These are phyloP conservation scores for Phaeotremella skinneri DNA, from an alignment of 768 basidiomycete genomes.

Conservation along the genomic window DNA sequence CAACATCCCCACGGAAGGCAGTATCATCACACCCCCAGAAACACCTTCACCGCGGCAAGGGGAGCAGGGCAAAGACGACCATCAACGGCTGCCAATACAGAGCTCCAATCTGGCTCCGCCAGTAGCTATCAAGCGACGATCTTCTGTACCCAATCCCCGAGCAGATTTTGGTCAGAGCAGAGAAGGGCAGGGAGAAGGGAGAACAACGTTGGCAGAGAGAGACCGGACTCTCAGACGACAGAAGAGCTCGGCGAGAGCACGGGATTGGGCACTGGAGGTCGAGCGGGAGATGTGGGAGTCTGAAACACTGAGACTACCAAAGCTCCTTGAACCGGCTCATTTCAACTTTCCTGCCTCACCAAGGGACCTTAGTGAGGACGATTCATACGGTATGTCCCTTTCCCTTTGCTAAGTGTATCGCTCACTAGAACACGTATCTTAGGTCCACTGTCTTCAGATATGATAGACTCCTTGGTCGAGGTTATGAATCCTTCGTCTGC, in stretches of 20 bases:
- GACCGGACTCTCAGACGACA: conserved; percentile 8
- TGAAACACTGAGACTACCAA: background rate
- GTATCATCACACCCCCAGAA: background rate
- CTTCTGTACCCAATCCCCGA: background rate
- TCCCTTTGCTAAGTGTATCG: background rate
- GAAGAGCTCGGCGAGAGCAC: conserved; percentile 28
- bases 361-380: background rate
- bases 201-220: background rate
- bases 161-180: background rate
- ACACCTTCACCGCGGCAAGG: background rate
- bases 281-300: conserved; percentile 6
- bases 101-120: background rate
- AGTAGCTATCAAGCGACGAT: background rate
- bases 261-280: conserved; percentile 33
- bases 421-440: background rate
- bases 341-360: background rate
- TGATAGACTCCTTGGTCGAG: conserved; percentile 20
- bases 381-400: background rate
- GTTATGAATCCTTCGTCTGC: conserved; percentile 13
- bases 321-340: background rate
- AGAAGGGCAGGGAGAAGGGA: background rate
- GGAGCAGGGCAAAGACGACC: too few species aligned
- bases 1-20: background rate
- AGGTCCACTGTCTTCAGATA: conserved; percentile 14
- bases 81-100: background rate